Percentiles rank a stretch among this genome's conserved stretches.
Conservation (phyloP, 805 yeast species). For the Yamadazyma paraphyllophila region DNA sequence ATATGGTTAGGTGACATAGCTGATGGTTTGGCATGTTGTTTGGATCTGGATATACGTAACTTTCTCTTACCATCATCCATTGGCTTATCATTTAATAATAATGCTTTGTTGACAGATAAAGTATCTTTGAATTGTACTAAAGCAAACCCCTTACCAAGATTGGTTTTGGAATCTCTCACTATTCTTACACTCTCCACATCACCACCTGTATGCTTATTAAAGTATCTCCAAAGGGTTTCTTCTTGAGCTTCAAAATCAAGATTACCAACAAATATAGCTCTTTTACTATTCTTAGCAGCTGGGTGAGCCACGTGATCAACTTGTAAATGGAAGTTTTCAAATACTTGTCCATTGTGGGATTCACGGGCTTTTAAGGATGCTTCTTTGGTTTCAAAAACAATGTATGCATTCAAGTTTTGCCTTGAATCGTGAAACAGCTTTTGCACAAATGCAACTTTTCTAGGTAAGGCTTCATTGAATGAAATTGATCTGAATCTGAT, state of each 20-base stretch:
- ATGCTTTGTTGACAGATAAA: slow-evolving; percentile 74
- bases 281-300: slow-evolving; percentile 74
- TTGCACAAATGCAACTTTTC: slow-evolving; percentile 86
- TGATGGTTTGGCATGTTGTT: slow-evolving; percentile 40
- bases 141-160: slow-evolving; percentile 96
- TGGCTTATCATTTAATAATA: slow-evolving; percentile 71
- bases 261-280: slow-evolving; percentile 90
- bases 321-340: slow-evolving; percentile 73
- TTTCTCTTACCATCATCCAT: slow-evolving; percentile 47
- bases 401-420: slow-evolving; percentile 83
- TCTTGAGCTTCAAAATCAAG: slow-evolving; percentile 90
- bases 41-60: slow-evolving; percentile 70
- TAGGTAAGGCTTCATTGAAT: slow-evolving; percentile 80
- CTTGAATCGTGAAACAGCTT: slow-evolving; percentile 74
- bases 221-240: slow-evolving; percentile 83
- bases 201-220: slow-evolving; percentile 43
- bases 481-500: slow-evolving; percentile 91
- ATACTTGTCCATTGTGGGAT: slow-evolving; percentile 62
- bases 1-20: slow-evolving; percentile 43
- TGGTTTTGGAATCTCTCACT: slow-evolving; percentile 88
- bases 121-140: slow-evolving; percentile 84
- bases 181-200: slow-evolving; percentile 86
- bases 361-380: slow-evolving; percentile 47
- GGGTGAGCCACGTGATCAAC: slow-evolving; percentile 96
- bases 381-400: slow-evolving; percentile 65